Base-by-base conservation (phyloP, 179 eudicot genomes). In the Amaranthus tricolor region DNA sequence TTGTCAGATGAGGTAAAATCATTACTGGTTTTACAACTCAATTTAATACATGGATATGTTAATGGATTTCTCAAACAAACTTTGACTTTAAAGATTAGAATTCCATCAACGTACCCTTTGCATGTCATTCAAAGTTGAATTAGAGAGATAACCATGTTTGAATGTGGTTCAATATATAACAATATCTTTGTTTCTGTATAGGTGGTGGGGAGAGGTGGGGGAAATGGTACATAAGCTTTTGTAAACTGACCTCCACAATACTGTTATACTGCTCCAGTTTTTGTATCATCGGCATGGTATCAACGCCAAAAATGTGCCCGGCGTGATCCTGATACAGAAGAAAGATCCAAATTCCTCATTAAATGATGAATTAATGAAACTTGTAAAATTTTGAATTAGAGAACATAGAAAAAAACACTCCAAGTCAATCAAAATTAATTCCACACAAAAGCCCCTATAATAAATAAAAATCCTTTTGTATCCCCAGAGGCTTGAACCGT, bases 271-370 rank as follows among this genome's bases (percentile, higher is more conserved):
- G 95, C 82, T 93, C 93, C 87, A 95, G 76, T 77, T 95, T 95
- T 62, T 87, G 93, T 74, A 89, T 83, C 97, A 95, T 95, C 57
- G 92, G 89, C 64, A 74, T 61, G 17, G 99, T 93, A 77, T 95
- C 85, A 76, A 95, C 97, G 67, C 99, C 97, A 91, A 93, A 93
- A 79, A 95, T 95, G 79, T 95, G 99, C 72, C 99, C 99, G 76
- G 97, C 99, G 78, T 95, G 99, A 89, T 95, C 99, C 97, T 94
- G 90, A 73, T 77, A 40, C 68, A 80, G 47, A 74, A 31, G 6
- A 73, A 78, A 71, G 8, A 14, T 67, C 19, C 40, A 40, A 12
- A 76, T 43, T 31, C 40, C 40, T 31, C 40, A n/a, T 68, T 48
- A 73, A 20, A 47, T 24, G 65, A 10, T 49, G 17, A 62, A 45